Evolutionary conservation across 176 grass and related monocot genomes (phyloP), one percentile per base, ranked within the genome.

Genomic region (Guadua angustifolia): DNA sequence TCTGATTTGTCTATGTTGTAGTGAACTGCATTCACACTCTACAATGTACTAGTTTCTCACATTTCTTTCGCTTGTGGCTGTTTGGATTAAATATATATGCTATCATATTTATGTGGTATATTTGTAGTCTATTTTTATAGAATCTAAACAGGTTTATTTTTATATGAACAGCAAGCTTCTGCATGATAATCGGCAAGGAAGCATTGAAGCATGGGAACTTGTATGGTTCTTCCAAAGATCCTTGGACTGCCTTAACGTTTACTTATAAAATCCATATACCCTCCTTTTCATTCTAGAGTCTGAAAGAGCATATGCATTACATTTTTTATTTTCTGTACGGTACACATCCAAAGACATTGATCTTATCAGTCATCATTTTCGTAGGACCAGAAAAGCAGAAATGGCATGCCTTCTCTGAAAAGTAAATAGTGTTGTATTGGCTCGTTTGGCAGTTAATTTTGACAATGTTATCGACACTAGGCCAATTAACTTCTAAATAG

Each of bases 201-300:
- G 87, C 15, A 82, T 90, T 74, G 95, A 93, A 89, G 90, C 79
- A 43, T 95, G 90, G 92, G 87, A 97, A 82, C 88, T 97, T 51
- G 94, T 94, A 91, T 82, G 84, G 4, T 84, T 84, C 40, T 87
- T 85, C 33, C 55, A 52, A 39, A 56, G 42, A 85, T 85, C 21
- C 4, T 69, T 74, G 11, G 7, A 32, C 13, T 9, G 25, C 42
- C 3, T 90, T 64, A 10, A 13, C 17, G n/a, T 22, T 44, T 71
- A 35, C 2, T 55, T 79, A 1, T 53, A 74, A 26, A 26, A 52
- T 9, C 12, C 36, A 42, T 40, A 24, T 73, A 3, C 21, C 2
- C 6, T 21, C 45, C 25, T 58, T 57, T 89, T 4, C 16, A 22
- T 13, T 45, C 5, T 36, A 25, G 11, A 39, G 13, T 25, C 16